Percentiles rank a stretch among this genome's conserved stretches.
Evolutionary conservation across 192 early-diverging fungal genomes (phyloP).

Genomic region (Anaeromyces robustus): DNA sequence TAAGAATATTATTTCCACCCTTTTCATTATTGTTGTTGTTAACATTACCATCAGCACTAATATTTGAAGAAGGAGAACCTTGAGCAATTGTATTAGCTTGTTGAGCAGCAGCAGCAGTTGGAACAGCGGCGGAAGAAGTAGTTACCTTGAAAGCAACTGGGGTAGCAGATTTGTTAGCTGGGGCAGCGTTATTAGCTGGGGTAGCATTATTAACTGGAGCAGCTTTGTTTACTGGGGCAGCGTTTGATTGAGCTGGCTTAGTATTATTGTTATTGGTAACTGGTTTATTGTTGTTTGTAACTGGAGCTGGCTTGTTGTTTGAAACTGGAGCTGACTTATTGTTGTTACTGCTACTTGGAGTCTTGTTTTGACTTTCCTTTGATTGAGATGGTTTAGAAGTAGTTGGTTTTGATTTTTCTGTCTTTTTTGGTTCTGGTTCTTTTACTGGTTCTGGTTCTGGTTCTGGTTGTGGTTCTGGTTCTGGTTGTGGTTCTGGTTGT

Average conservation of each 20-base stretch:
- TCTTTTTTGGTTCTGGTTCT: background rate
- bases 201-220: background rate
- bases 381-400: no score
- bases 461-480: background rate
- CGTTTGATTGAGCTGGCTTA: no score
- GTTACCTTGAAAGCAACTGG: no score
- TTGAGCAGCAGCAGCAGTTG: background rate
- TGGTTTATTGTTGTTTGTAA: no score
- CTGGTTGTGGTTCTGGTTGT: background rate
- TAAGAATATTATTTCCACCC: background rate
- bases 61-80: background rate
- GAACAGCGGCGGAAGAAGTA: background rate
- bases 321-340: no score
- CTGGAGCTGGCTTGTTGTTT: no score
- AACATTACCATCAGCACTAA: background rate
- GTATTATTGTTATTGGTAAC: no score
- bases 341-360: no score
- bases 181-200: background rate
- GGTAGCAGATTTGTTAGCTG: background rate
- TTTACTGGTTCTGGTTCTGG: background rate
- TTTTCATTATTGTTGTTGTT: background rate
- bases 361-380: no score
- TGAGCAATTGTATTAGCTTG: background rate
- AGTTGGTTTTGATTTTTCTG: no score
- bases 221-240: no score